phyloP scores from a whole-genome alignment of 2,329 filamentous ascomycete species.

The Beauveria sp. region DNA sequence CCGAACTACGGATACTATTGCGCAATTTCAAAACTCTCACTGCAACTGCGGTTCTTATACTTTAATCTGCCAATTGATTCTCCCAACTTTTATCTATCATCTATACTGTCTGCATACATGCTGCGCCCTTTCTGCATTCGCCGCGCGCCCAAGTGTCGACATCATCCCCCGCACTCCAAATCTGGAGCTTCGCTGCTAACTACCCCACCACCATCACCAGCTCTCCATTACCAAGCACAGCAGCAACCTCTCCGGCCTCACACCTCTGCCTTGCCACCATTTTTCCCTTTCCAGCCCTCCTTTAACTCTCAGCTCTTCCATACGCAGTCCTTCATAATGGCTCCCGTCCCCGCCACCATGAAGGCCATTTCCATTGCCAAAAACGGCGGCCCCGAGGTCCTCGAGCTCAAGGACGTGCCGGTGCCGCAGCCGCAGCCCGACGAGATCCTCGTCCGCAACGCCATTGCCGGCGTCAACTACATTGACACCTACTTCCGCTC shows the following conservation, averaged over 20 bases:
- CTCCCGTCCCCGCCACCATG: constrained; percentile 64
- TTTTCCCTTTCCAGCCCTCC: background rate
- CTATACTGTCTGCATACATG: background rate
- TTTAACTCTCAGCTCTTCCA: background rate
- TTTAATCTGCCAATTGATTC: too few species aligned
- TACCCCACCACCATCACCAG: background rate
- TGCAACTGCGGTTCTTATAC: background rate
- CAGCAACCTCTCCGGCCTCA: background rate
- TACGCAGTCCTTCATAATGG: constrained; percentile 39
- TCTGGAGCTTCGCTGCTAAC: background rate
- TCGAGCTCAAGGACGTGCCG: constrained; percentile 61
- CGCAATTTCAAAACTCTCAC: background rate
- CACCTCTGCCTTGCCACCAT: background rate
- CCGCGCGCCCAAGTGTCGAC: background rate
- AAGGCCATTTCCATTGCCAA: constrained; percentile 60
- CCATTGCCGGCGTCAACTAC: constrained; percentile 74
- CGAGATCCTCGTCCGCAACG: constrained; percentile 76
- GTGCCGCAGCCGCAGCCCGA: constrained; percentile 56
- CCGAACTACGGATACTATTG: background rate
- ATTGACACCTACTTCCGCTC: constrained; percentile 89
- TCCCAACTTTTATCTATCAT: background rate
- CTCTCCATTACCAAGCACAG: background rate
- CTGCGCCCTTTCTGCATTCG: background rate
- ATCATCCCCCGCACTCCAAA: constrained; percentile 1
- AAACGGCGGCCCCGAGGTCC: constrained; percentile 59